These are phyloP conservation scores for Leccinum imitatum DNA, from an alignment of 768 basidiomycete genomes.

Conservation along the genomic window DNA sequence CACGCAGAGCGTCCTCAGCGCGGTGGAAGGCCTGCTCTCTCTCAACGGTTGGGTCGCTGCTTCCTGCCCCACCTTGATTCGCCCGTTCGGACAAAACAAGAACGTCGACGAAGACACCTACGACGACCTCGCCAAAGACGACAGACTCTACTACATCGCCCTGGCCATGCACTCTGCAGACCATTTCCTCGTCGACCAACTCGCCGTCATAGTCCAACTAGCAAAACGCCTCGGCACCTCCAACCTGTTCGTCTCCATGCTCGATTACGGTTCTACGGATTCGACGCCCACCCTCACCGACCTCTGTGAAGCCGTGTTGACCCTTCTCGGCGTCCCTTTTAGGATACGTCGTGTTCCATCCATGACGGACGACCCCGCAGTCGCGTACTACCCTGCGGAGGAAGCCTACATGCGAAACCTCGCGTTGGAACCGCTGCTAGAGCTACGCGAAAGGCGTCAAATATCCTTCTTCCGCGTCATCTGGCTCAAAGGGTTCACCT, in stretches of 20 bases:
- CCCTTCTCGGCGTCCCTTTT: slow-evolving; percentile 89
- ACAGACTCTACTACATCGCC: slow-evolving; percentile 91
- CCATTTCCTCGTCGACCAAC: slow-evolving; percentile 98
- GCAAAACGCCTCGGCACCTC: slow-evolving; percentile 85
- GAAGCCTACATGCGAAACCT: slow-evolving; percentile 94
- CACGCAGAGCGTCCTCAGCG: slow-evolving; percentile 81
- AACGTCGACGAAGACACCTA: slow-evolving; percentile 70
- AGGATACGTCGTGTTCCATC: slow-evolving; percentile 87
- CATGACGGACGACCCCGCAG: slow-evolving; percentile 86
- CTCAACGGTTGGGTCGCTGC: slow-evolving; percentile 99
- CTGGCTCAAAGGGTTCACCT: slow-evolving; percentile 99
- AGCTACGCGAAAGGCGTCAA: slow-evolving; percentile 71
- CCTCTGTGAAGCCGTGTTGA: slow-evolving; percentile 93
- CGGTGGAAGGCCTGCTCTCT: slow-evolving; percentile 92
- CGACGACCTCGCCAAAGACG: slow-evolving; percentile 80
- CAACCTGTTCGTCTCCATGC: slow-evolving; percentile 95
- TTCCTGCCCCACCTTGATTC: slow-evolving; percentile 85
- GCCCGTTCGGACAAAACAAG: slow-evolving; percentile 94
- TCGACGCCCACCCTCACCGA: slow-evolving; percentile 94
- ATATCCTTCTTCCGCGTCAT: slow-evolving; percentile 89
- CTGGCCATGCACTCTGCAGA: slow-evolving; percentile 97
- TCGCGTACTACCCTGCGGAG: slow-evolving; percentile 94
- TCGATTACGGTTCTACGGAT: slow-evolving; percentile 94
- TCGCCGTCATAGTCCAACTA: slow-evolving; percentile 96
- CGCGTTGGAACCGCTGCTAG: slow-evolving; percentile 85